Base-by-base conservation (phyloP, 768 basidiomycete species). In the Paxillus involutus region DNA sequence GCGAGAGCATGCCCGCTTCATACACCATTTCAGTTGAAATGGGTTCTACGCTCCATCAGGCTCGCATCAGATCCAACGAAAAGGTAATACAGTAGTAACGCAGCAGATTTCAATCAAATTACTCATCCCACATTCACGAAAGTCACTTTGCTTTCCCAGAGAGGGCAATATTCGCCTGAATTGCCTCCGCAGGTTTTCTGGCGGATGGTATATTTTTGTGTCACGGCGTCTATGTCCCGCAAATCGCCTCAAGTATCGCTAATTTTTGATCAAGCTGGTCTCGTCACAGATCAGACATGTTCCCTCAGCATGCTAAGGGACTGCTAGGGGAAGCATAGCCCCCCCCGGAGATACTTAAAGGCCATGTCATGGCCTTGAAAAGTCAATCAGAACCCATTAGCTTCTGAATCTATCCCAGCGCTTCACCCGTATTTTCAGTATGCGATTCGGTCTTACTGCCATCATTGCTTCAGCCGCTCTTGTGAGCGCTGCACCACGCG, bases 371-470 rank as follows among this genome's bases (percentile, higher is more conserved):
- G 0, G 12, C 12, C 37, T 14, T 39, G 37, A 14, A 39, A 14
- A 39, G 8, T 7, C 32, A 26, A 32, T 32, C 32, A 6, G 4
- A 7, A 12, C 12, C 35, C 12, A 14, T 2, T 35, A 13, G 12
- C 12, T 35, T 35, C 12, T 12, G 2, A 35, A 1, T 35, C 35
- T 35, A 35, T 35, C 35, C 35, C 35, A 11, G 8, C 32, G 7
- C 32, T 32, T 32, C 32, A 13, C 35, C 10, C 35, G 12, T 14
- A 32, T 50, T 39, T 47, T 44, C 47, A 45, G 26, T 26, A 70
- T 68, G 69, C 49, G 52, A 48, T 37, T 64, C 37, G 44, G 47
- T 33, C 41, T 67, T 24, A 39, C 47, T 14, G 47, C 50, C 14
- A 24, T 63, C 24, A 11, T 64, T 30, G 48, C 49, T 11, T 56